Base-by-base conservation (phyloP, 768 basidiomycete genomes). In the Rhizopogon salebrosus region DNA sequence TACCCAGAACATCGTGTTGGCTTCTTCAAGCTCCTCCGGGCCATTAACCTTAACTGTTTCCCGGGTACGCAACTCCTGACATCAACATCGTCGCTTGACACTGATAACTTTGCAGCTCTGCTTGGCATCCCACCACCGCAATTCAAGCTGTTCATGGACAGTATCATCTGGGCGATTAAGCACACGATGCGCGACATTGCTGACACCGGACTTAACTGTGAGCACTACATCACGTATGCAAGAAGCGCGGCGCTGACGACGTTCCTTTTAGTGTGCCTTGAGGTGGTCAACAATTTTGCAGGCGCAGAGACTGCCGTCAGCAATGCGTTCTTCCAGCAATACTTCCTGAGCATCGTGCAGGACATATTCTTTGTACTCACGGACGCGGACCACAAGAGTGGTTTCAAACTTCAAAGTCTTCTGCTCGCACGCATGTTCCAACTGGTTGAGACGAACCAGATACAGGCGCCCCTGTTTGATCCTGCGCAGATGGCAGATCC, bases 101-200 rank as follows among this genome's bases (percentile, higher is more conserved):
- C 48, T 39, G 45, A 53, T 31, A 49, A 26, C 36, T 57, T 51
- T 48, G 35, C 56, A 89, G 94, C 94, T 6, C 73, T 98, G 41
- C 79, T 95, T 52, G 83, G 82, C 23, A 80, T 97, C 54, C 92
- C 93, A n/a, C 88, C 93, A 9, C 71, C 79, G 41, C 92, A 97
- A 71, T 98, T 98, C 80, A 98, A 97, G 73, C 74, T 98, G 54
- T 89, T 97, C 70, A 98, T 97, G 84, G 95, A 98, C 69, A 94
- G 92, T 55, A 89, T 98, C 58, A 87, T 95, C 48, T 99, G 97
- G 95, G 95, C 94, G n/a, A 95, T 98, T 76, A 99, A 99, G 70
- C 97, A 99, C 73, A 98, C 92, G 14, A 94, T 97, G 92, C 83
- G 95, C 51, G 95, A 98, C 69, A 97, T 99, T 56, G 92, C 93